Conservation (phyloP, 2,329 filamentous ascomycete genomes). For the Fusarium praegraminearum region DNA sequence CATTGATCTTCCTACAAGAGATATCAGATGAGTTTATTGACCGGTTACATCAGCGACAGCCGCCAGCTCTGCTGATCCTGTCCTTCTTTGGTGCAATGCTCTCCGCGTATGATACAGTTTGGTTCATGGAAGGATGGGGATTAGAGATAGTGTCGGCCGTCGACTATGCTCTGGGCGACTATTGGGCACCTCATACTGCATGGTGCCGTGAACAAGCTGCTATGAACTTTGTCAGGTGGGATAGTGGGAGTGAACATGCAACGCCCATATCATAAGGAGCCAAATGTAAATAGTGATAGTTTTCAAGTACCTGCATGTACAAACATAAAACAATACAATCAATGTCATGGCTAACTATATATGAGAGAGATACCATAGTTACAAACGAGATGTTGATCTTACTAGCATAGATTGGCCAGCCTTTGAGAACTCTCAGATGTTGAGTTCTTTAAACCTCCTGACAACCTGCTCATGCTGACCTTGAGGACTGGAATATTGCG, state of each 20-base stretch:
- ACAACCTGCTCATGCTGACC: neutral
- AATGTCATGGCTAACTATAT: neutral
- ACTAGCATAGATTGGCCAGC: neutral
- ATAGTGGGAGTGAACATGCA: neutral
- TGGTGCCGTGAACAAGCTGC: neutral
- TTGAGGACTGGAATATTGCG: neutral
- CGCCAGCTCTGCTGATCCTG: neutral
- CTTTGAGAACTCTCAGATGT: neutral
- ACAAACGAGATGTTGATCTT: neutral
- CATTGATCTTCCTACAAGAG: neutral
- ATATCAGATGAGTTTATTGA: neutral
- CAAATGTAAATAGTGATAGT: neutral
- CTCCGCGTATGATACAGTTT: neutral
- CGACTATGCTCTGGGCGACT: neutral
- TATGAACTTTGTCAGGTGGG: neutral
- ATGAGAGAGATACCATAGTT: neutral
- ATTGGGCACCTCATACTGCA: neutral
- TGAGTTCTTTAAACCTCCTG: neutral
- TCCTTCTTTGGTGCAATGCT: neutral
- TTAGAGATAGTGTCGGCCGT: neutral
- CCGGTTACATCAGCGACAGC: neutral
- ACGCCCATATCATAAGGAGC: neutral
- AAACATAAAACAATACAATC: neutral
- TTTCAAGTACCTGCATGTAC: accelerated
- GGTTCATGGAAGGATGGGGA: neutral